Percentiles rank a stretch among this genome's conserved stretches.
Evolutionary conservation across 306 rosid species (phyloP).

Genomic region (Prunus fruticosa): DNA sequence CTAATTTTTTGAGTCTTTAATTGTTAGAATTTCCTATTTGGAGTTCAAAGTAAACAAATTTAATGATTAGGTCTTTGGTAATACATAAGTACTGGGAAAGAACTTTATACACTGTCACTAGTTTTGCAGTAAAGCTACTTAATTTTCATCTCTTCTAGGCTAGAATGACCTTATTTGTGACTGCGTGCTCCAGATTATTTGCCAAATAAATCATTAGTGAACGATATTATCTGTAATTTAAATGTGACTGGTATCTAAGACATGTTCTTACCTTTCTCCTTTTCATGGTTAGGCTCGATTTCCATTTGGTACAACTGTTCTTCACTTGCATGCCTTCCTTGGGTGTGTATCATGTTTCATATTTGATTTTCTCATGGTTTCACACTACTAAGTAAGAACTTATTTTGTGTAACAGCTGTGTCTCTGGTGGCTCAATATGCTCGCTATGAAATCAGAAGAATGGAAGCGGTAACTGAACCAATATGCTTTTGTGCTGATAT

Average conservation of each 20-base stretch:
- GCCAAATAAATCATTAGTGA: not conserved
- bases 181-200: not conserved
- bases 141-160: no score
- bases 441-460: conserved; percentile 68
- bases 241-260: not conserved
- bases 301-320: conserved; percentile 80
- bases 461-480: conserved; percentile 59
- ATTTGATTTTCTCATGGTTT: conserved; percentile 1
- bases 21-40: not conserved
- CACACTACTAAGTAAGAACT: conserved; percentile 18
- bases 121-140: not conserved
- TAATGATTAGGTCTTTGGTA: not conserved
- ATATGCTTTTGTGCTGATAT: not conserved
- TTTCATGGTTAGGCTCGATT: conserved; percentile 70
- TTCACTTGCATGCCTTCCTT: conserved; percentile 86
- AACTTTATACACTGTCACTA: not conserved
- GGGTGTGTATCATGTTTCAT: conserved; percentile 35
- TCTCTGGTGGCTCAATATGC: conserved; percentile 91
- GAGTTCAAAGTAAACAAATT: not conserved
- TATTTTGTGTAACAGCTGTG: conserved; percentile 56
- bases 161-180: not conserved
- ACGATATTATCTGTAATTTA: not conserved
- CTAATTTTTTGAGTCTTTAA: not conserved
- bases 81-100: not conserved
- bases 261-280: conserved; percentile 23